Evolutionary conservation across 345 rosid genomes (phyloP).

Genomic region (Syzygium jambos): DNA sequence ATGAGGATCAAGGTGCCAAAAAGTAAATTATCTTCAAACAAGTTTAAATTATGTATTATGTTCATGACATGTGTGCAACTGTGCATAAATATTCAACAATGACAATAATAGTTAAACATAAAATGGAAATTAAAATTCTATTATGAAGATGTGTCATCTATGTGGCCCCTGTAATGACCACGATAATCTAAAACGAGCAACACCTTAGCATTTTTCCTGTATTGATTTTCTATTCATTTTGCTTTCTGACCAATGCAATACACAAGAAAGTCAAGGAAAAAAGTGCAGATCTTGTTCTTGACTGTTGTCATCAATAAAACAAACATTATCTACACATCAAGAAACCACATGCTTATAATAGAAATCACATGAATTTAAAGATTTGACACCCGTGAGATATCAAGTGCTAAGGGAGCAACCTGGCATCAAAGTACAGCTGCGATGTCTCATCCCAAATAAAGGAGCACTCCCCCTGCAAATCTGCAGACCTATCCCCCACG

Average conservation of each 20-base stretch:
- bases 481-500: constrained; percentile 10
- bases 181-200: not conserved
- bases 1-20: not conserved
- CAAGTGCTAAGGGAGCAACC: constrained; percentile 11
- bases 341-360: not conserved
- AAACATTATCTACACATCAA: not conserved
- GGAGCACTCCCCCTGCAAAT: constrained; percentile 11
- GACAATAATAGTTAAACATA: not conserved
- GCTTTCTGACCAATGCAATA: not conserved
- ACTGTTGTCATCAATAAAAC: not conserved
- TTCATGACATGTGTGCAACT: not conserved
- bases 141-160: not conserved
- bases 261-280: not conserved
- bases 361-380: not conserved
- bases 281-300: not conserved
- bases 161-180: not conserved
- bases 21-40: not conserved
- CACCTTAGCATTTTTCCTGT: not conserved
- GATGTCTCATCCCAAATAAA: constrained; percentile 57
- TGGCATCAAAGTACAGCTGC: constrained; percentile 57
- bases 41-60: not conserved
- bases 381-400: not conserved
- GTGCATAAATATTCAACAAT: not conserved
- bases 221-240: not conserved
- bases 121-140: not conserved